Evolutionary conservation across 176 grass and related monocot species (phyloP), one percentile per base, ranked within the genome.

Genomic region (Microstegium vimineum): DNA sequence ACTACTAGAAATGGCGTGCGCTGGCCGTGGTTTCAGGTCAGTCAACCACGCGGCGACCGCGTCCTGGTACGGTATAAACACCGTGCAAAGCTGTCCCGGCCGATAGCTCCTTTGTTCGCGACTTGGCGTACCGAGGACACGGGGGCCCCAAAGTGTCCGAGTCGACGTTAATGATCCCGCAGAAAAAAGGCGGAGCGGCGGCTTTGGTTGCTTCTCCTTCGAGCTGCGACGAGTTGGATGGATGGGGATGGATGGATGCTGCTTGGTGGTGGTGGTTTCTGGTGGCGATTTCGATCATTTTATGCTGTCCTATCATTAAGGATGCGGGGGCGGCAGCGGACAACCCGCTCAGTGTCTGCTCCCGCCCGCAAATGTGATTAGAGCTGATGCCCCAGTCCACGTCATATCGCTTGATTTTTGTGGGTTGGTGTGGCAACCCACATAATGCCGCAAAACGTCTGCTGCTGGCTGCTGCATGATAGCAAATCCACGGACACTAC

Each of bases 1-100:
- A n/a, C n/a, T n/a, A n/a, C n/a, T 18, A 22, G 20, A 20, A n/a
- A 52, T 10, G 52, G 56, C 75, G 56, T 52, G 70, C 41, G 45
- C 46, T 22, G 4, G 20, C 32, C 73, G 41, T 28, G 41, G 61
- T 25, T 5, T 25, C 20, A 66, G 40, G 18, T 14, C 18, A 25
- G 77, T 67, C 76, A 79, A 79, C 76, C 17, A 60, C 37, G 10
- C n/a, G 25, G 26, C 59, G 75, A 78, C 75, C 25, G 35, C 26
- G 27, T 64, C 57, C 25, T 3, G 4, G 71, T 12, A 32, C 46
- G 17, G 73, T 61, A 8, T 22, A 37, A 75, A 34, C 22, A 30
- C 15, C 17, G 42, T 49, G 30, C n/a, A n/a, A n/a, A n/a, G n/a
- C n/a, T n/a, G n/a, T n/a, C 6, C 51, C 51, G 51, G 51, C 7